A percentile compares a stretch with the other conserved stretches of the same genome.
Conservation (phyloP, 176 grass and related monocot species). For the Juncus effusus region DNA sequence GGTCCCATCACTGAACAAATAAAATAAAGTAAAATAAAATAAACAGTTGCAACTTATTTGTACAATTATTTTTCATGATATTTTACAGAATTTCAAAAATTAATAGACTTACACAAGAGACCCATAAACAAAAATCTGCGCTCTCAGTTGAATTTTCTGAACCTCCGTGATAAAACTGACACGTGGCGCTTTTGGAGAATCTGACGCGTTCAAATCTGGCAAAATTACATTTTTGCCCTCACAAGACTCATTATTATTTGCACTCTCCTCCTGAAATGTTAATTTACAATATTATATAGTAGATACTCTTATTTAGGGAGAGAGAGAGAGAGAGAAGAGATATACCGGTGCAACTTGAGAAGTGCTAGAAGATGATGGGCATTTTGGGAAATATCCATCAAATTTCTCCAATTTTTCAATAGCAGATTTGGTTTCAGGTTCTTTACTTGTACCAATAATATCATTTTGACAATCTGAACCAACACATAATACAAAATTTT, state of each 20-base stretch:
- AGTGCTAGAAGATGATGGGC: constrained; percentile 3
- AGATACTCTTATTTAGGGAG: not conserved
- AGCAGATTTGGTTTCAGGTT: not conserved
- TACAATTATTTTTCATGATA: too few species aligned
- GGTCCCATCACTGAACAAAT: constrained; percentile 33
- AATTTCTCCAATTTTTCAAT: not conserved
- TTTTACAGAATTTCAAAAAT: not conserved
- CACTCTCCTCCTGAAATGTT: constrained; percentile 1
- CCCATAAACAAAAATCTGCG: constrained; percentile 49
- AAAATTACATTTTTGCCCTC: constrained; percentile 17
- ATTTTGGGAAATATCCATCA: constrained; percentile 1
- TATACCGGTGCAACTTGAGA: constrained; percentile 1
- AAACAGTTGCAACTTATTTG: not conserved
- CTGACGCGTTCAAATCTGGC: constrained; percentile 32
- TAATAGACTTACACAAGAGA: constrained; percentile 37
- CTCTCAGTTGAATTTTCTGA: constrained; percentile 44
- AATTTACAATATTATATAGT: constrained; percentile 5
- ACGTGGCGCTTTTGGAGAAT: constrained; percentile 7
- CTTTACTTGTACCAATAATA: not conserved
- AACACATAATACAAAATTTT: too few species aligned
- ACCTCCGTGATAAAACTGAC: constrained; percentile 31
- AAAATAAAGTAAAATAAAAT: constrained; percentile 18
- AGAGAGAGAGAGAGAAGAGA: constrained; percentile 13
- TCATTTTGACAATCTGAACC: not conserved
- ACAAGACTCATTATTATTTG: not conserved